These are phyloP conservation scores for Entomortierella chlamydospora DNA, from an alignment of 192 early-diverging fungal genomes.

Conservation along the genomic window DNA sequence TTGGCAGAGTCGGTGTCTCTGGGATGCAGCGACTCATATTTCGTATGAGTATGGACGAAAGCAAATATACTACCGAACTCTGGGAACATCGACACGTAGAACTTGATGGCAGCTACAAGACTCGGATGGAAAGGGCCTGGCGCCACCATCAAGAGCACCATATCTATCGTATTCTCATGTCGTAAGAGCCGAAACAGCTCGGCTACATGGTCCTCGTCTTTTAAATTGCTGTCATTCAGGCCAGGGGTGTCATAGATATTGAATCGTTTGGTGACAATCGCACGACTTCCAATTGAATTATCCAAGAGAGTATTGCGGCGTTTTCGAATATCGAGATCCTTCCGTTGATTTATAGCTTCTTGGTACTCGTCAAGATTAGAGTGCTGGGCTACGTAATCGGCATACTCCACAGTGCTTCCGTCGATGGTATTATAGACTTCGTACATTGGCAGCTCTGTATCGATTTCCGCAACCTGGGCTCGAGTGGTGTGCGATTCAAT, in stretches of 20 bases:
- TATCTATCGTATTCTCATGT: not conserved
- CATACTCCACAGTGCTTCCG: not conserved
- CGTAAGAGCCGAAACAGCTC: slow-evolving; percentile 4
- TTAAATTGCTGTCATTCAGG: slow-evolving; percentile 16
- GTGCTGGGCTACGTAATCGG: slow-evolving; percentile 1
- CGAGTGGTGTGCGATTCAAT: not conserved
- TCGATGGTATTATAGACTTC: not conserved
- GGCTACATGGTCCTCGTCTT: slow-evolving; percentile 11
- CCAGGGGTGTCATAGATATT: slow-evolving; percentile 29
- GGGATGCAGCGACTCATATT: slow-evolving; percentile 3
- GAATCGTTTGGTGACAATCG: not conserved
- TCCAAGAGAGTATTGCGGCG: not conserved
- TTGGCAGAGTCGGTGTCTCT: not conserved
- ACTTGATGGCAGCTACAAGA: slow-evolving; percentile 1
- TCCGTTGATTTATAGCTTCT: not conserved
- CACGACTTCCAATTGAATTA: too few species aligned
- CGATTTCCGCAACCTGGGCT: not conserved
- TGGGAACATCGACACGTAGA: slow-evolving; percentile 17
- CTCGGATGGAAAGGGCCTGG: slow-evolving; percentile 5
- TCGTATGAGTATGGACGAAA: slow-evolving; percentile 22
- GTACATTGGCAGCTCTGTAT: slow-evolving; percentile 8
- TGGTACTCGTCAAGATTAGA: not conserved
- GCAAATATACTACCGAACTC: slow-evolving; percentile 23
- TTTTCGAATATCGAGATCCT: not conserved
- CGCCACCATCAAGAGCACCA: slow-evolving; percentile 7